phyloP scores from a whole-genome alignment of 352 stramenopile species.

The Pythium vanterpoolii region DNA sequence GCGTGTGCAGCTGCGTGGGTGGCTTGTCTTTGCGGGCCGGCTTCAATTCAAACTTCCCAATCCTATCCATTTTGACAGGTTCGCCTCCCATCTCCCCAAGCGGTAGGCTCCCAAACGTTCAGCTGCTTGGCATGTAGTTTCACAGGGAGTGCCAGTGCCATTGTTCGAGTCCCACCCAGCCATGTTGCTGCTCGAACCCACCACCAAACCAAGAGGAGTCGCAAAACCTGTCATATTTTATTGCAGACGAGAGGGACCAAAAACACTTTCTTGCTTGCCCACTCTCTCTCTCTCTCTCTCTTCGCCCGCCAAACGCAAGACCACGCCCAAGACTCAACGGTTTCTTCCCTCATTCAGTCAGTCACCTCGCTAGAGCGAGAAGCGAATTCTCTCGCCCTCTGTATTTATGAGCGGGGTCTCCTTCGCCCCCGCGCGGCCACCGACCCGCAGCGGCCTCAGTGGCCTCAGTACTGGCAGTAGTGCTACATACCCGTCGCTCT shows the following conservation, averaged over 20 bases:
- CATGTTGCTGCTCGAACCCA: not conserved
- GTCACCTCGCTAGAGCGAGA: conserved; percentile 11
- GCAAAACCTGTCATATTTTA: conserved; percentile 4
- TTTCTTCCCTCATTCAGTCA: conserved; percentile 19
- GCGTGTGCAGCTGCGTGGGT: conserved; percentile 20
- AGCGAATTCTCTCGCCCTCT: not conserved
- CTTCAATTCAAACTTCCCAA: conserved; percentile 16
- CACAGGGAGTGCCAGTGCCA: conserved; percentile 19
- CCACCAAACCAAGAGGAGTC: not conserved
- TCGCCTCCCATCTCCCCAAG: conserved; percentile 6
- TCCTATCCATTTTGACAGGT: conserved; percentile 15
- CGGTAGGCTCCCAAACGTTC: not conserved
- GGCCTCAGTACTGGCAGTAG: not conserved
- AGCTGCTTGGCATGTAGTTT: conserved; percentile 12
- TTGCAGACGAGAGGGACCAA: conserved; percentile 4
- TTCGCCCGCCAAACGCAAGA: not conserved
- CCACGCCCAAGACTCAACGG: not conserved
- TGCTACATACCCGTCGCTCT: conserved; percentile 19
- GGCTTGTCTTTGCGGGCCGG: conserved; percentile 4
- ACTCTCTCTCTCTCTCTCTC: not conserved
- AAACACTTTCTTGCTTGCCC: conserved; percentile 1
- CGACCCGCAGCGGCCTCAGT: not conserved
- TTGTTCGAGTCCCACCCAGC: conserved; percentile 10
- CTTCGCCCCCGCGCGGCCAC: conserved; percentile 7
- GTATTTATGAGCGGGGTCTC: conserved; percentile 14